phyloP scores from a whole-genome alignment of 2,329 filamentous ascomycete species.

The Beauveria sp. region DNA sequence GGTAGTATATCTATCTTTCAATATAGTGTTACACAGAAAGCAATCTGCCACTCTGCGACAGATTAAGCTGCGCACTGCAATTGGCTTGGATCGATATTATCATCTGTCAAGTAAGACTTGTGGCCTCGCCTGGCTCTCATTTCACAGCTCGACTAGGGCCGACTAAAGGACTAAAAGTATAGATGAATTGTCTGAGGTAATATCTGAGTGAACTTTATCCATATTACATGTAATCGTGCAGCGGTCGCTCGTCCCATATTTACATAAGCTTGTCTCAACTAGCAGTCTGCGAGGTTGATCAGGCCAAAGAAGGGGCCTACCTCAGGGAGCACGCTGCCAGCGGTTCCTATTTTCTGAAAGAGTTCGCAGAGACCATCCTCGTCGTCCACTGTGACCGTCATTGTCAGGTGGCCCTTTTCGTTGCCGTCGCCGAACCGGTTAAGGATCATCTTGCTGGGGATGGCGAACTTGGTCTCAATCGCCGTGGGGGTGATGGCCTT shows the following conservation, averaged over 20 bases:
- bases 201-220: background rate
- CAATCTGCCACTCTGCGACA: too few relatives aligned
- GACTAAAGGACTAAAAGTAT: too few relatives aligned
- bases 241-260: background rate
- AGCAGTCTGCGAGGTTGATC: slow-evolving; percentile 12
- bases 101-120: too few relatives aligned
- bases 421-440: slow-evolving; percentile 14
- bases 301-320: slow-evolving; percentile 11
- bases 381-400: slow-evolving; percentile 6
- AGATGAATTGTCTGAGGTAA: too few relatives aligned
- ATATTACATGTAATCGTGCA: background rate
- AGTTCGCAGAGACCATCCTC: slow-evolving; percentile 12
- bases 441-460: slow-evolving; percentile 12
- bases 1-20: too few relatives aligned
- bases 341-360: slow-evolving; percentile 11
- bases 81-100: too few relatives aligned
- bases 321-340: slow-evolving; percentile 10
- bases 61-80: too few relatives aligned
- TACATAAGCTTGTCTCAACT: background rate
- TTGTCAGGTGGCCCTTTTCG: slow-evolving; percentile 11
- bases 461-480: slow-evolving; percentile 13
- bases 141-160: too few relatives aligned
- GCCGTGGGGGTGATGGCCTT: slow-evolving; percentile 6
- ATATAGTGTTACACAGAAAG: too few relatives aligned
- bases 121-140: too few relatives aligned